Base-by-base conservation (phyloP, 2,329 filamentous ascomycete species). In the Alternaria ventricosa region DNA sequence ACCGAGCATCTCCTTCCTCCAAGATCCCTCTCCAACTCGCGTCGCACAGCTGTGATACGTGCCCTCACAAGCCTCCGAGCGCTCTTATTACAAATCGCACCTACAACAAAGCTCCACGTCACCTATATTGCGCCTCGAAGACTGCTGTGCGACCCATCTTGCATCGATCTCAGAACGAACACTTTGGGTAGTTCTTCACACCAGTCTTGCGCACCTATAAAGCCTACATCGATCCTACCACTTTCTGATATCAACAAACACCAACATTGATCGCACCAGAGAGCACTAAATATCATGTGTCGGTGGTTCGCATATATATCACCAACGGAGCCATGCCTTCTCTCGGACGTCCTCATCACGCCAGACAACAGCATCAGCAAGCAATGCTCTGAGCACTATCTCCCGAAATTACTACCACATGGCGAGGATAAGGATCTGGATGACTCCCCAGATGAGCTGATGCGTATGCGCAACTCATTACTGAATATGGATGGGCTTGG, bases 291-390 rank as follows among this genome's bases (percentile, higher is more conserved):
- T 55, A 69, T 20, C 44, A 84, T 82, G 82, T 82, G 81, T 76
- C 84, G 85, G 33, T 87, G 85, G 85, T 87, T 87, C 67, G 85
- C 85, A 20, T 87, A 87, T 69, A 82, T 87, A 60, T 86, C 84
- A 1, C 79, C 81, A 1, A 80, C 77, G 0, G 86, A 87, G 76
- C 82, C 84, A 12, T 86, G 84, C 73, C 82, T 87, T 47, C 80
- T 87, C 10, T 84, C 85, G 60, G 86, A 87, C 69, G 85, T 87
- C 47, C 81, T 87, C 33, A 82, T 87, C 60, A 81, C 78, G 0
- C 81, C 81, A 6, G 77, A 75, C 23, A 79, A 79, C 61, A 74
- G 71, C 54, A 76, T 76, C 60, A 74, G 71, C 62, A 79, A 78
- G 55, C 78, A 80, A 70, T 77, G 73, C 56, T 77, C 70, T 7